Conservation (phyloP, 306 rosid genomes). For the Arachis hypogaea region DNA sequence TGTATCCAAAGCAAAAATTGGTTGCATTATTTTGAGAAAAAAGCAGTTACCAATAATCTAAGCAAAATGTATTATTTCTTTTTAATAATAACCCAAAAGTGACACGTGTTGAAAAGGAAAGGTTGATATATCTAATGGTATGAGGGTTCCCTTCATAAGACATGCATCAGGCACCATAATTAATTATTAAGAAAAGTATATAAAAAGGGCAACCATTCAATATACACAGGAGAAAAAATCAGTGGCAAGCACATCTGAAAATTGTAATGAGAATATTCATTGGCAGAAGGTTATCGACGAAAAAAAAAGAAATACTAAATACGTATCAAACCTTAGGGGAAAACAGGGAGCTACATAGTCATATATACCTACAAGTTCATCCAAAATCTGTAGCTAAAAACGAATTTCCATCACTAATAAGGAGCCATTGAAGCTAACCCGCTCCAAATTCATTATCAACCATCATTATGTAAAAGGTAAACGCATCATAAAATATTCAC, state of each 20-base stretch:
- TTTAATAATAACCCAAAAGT: no score
- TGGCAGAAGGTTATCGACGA: conserved; percentile 17
- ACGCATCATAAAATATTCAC: background rate
- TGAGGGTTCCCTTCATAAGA: no score
- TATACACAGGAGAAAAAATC: background rate
- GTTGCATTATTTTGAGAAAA: no score
- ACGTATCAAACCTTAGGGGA: conserved; percentile 80
- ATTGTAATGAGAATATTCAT: conserved; percentile 35
- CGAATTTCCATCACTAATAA: conserved; percentile 34
- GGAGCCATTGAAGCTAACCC: background rate
- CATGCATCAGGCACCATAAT: no score
- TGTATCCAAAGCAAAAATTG: no score
- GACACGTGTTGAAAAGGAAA: no score
- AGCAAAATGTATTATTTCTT: no score
- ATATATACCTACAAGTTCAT: conserved; percentile 91
- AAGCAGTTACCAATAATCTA: no score
- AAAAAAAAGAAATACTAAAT: conserved; percentile 35
- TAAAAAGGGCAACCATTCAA: no score
- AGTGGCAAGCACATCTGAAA: conserved; percentile 31
- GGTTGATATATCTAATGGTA: no score
- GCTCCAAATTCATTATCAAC: background rate
- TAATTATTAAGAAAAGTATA: no score
- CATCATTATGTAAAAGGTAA: no score
- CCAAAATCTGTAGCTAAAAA: conserved; percentile 72
- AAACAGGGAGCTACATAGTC: conserved; percentile 96